A percentile compares a stretch with the other conserved stretches of the same genome.
Conservation (phyloP, 352 stramenopile genomes). For the Phytopythium delawarense region DNA sequence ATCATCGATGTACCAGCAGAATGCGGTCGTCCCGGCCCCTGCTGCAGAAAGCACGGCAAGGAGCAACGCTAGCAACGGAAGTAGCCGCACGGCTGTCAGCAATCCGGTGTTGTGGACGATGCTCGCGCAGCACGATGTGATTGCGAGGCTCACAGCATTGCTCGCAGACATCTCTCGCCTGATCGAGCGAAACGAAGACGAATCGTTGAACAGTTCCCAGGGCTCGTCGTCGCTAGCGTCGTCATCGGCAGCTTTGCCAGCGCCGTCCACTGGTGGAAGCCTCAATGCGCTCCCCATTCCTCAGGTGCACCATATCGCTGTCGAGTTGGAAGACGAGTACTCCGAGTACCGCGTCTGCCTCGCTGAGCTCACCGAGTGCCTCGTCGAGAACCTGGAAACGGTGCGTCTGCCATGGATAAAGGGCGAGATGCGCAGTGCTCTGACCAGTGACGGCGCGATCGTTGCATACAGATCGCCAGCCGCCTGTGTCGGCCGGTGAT, state of each 20-base stretch:
- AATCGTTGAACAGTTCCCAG: neutral
- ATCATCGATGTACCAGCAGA: neutral
- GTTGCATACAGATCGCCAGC: constrained; percentile 21
- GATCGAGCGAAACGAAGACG: constrained; percentile 45
- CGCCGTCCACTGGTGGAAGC: constrained; percentile 6
- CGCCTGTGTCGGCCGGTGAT: constrained; percentile 22
- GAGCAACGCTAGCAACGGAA: constrained; percentile 7
- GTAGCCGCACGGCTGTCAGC: constrained; percentile 4
- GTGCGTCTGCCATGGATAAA: constrained; percentile 6
- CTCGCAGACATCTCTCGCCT: constrained; percentile 25
- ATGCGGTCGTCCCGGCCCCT: neutral
- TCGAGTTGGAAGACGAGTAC: constrained; percentile 40
- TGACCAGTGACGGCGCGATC: neutral
- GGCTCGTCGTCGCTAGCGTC: constrained; percentile 17
- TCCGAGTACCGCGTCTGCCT: constrained; percentile 50
- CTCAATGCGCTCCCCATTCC: constrained; percentile 14
- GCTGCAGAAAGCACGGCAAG: constrained; percentile 2
- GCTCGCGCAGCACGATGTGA: constrained; percentile 41
- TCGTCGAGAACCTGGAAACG: constrained; percentile 44
- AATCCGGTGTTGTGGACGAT: constrained; percentile 31
- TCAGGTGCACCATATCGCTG: constrained; percentile 50
- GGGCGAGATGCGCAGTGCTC: neutral
- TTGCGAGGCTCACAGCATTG: constrained; percentile 29
- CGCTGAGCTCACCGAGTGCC: constrained; percentile 46
- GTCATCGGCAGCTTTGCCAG: constrained; percentile 16